Percentiles rank a stretch among this genome's conserved stretches.
These are phyloP conservation scores for Leucosporidium creatinivorum DNA, from an alignment of 768 basidiomycete genomes.

Conservation along the genomic window DNA sequence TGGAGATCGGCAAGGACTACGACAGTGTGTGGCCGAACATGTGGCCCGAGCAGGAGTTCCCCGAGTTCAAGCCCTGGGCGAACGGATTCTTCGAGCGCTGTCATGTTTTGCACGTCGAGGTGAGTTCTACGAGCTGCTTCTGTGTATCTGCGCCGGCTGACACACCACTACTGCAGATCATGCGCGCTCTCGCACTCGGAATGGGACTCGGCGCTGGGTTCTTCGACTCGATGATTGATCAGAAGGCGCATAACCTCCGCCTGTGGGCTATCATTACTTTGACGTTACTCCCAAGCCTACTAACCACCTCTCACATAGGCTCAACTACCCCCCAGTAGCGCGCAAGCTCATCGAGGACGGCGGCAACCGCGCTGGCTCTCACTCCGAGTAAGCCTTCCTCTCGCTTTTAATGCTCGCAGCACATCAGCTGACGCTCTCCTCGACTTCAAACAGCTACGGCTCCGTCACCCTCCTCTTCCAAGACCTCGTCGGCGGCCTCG, in stretches of 20 bases:
- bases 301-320: constrained; percentile 16
- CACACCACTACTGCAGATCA: constrained; percentile 62
- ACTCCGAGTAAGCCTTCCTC: constrained; percentile 50
- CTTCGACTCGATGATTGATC: constrained; percentile 67
- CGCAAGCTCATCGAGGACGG: constrained; percentile 54
- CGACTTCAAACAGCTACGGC: constrained; percentile 9
- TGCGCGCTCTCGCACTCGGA: constrained; percentile 79
- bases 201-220: constrained; percentile 63
- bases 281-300: not conserved
- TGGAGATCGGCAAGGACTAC: constrained; percentile 85
- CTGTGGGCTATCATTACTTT: constrained; percentile 40
- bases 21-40: constrained; percentile 53
- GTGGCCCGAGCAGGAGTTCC: constrained; percentile 66
- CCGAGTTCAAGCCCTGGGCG: constrained; percentile 65
- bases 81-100: constrained; percentile 64
- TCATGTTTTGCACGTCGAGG: not conserved
- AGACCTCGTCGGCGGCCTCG: constrained; percentile 56
- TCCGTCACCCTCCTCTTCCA: constrained; percentile 53
- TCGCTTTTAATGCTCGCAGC: not conserved
- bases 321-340: constrained; percentile 73
- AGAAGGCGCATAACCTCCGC: constrained; percentile 72
- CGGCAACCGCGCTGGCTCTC: constrained; percentile 72
- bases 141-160: constrained; percentile 52
- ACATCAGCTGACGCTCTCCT: not conserved
- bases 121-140: constrained; percentile 8